Base-by-base conservation (phyloP, 1,139 yeast species). In the Nadsonia starkeyi-henricii region DNA sequence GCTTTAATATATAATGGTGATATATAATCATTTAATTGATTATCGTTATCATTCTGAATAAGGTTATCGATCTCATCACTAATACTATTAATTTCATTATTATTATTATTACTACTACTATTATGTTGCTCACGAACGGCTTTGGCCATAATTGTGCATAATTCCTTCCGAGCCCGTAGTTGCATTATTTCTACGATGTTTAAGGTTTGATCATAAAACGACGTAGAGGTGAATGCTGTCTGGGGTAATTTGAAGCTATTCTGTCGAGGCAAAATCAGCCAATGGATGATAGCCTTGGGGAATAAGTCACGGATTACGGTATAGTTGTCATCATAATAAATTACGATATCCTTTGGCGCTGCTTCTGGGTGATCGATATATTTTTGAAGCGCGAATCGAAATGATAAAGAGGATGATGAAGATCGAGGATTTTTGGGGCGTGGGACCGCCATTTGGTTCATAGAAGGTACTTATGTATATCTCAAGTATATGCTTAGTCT, bases 261-360 rank as follows among this genome's bases (percentile, higher is more conserved):
- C 5, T 55, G 66, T 51, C 80, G 66, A 1, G 93, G 89, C 30
- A 85, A 62, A 1, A 85, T 67, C 46, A 85, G 65, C 52, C 72
- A 71, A 59, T 85, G 95, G 23, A 76, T 66, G 17, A 66, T 56
- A 1, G 89, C 67, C 59, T 85, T 85, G 17, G 91, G 86, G 58
- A 67, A 85, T 45, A 61, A 61, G 60, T 85, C 94, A 45, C 65
- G 64, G 20, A 85, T 67, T 1, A 84, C 75, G 2, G 78, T 74
- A 12, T 72, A 80, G 21, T 73, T 63, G 0, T 72, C 74, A 52
- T 81, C 82, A 48, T 66, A 60, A 53, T 60, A 75, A 1, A 79
- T 53, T 18, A 56, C 58, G 2, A 62, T 64, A 0, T 53, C 51
- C 0, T 58, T 57, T 0, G 57, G 46, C 49, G 52, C 54, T 7